Evolutionary conservation across 805 yeast genomes (phyloP), one percentile per base, ranked within the genome.

Genomic region (Zygoascus ofunaensis): DNA sequence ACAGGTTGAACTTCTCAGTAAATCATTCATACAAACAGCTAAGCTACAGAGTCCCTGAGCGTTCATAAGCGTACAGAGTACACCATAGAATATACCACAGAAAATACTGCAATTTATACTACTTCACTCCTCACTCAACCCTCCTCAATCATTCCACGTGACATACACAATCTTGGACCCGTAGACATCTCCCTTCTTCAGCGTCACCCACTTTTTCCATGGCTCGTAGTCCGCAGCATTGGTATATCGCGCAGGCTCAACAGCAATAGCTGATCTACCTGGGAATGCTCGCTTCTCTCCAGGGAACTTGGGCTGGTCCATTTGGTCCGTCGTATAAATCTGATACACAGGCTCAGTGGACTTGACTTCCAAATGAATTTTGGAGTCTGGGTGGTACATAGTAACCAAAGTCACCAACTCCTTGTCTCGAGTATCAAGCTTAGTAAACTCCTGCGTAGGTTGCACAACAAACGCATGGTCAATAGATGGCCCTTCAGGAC

Each of bases 301-400:
- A 3, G 33, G 48, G 10, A 52, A 39, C 17, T 55, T 68, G 18
- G 63, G 60, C 30, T 68, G 67, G 42, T 66, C 53, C 37, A 72
- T 66, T 43, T 65, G 64, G 52, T 73, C 79, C 19, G 82, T 83
- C 24, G 84, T 77, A 60, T 79, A 80, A 34, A 80, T 64, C 58
- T 79, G 84, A 66, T 75, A 77, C 2, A 77, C 64, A 4, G 86
- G 87, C 47, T 80, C 87, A 3, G 86, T 80, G 5, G 82, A 66
- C 15, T 59, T 55, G 5, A 73, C 71, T 18, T 60, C 59, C 34
- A 80, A 55, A 38, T 64, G 61, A 40, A 71, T 54, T 5, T 63
- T 59, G 3, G 78, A 61, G 19, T 61, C 62, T 14, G 77, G 73
- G 51, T 73, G 71, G 21, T 57, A 57, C 7, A 77, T 74, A 51